Evolutionary conservation across 169 alveolate species (phyloP), one percentile per base, ranked within the genome.

Genomic region (Cyclospora cayetanensis): DNA sequence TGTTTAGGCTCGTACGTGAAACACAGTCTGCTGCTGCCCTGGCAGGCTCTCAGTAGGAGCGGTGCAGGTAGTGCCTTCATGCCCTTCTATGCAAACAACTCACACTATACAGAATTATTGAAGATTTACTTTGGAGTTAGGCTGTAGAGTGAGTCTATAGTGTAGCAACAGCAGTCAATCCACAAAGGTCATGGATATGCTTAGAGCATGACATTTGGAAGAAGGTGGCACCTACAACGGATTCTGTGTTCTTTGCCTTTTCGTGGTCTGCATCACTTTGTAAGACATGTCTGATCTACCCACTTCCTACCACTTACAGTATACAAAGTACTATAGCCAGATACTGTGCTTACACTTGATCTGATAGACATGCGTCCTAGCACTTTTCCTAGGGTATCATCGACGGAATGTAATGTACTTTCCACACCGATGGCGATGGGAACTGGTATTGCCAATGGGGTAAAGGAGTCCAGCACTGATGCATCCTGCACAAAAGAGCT

Each of bases 321-420:
- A n/a, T n/a, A n/a, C n/a, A n/a, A n/a, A n/a, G n/a, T n/a, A n/a
- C n/a, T n/a, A n/a, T n/a, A n/a, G n/a, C n/a, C n/a, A n/a, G n/a
- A n/a, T n/a, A n/a, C n/a, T 50, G n/a, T 27, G 50, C 88, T 50
- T 79, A 79, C 88, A 79, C 34, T 79, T 1, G 72, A 68, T 46
- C 35, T 79, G 43, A 72, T 52, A 29, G 46, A 25, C 27, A 39
- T n/a, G 25, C 37, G 35, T n/a, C 37, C n/a, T 20, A 79, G 37
- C 34, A 50, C 39, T 52, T 4, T 37, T 12, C 52, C 25, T 35
- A 79, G 46, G 37, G 50, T 9, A 25, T 34, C 70, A 18, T 11
- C 52, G 18, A 72, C 29, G 34, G 74, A 79, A 52, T 46, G 66
- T 0, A 52, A 79, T 46, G 88, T 22, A 31, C 72, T 72, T 34